Evolutionary conservation across 2,329 filamentous ascomycete genomes (phyloP).

Genomic region (Bipolaris zeicola): DNA sequence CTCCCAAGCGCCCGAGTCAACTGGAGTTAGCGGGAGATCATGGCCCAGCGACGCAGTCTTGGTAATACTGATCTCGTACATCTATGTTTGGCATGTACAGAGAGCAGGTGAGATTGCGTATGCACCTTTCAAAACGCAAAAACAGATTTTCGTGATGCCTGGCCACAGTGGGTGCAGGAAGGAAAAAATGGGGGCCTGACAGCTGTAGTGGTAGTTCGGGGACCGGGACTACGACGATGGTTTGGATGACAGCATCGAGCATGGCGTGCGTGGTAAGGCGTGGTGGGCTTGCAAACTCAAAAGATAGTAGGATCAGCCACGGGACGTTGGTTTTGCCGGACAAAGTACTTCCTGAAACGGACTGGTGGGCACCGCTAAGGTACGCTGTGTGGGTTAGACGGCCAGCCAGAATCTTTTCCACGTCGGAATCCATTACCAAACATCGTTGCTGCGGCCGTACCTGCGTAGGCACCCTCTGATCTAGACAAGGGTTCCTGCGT

Average conservation of each 20-base stretch:
- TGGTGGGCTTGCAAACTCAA: background rate
- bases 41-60: conserved; percentile 7
- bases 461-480: conserved; percentile 15
- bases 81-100: too few species aligned
- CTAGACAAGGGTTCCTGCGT: conserved; percentile 18
- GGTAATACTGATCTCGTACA: conserved; percentile 6
- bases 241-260: conserved; percentile 7
- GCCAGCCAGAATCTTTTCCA: conserved; percentile 9
- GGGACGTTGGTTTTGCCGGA: conserved; percentile 17
- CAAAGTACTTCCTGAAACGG: conserved; percentile 10
- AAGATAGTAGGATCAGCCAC: conserved; percentile 12
- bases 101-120: too few species aligned
- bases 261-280: conserved; percentile 8
- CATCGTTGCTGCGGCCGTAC: conserved; percentile 24
- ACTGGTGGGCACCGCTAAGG: conserved; percentile 8
- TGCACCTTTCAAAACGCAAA: background rate
- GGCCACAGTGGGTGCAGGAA: background rate
- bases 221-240: background rate
- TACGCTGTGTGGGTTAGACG: conserved; percentile 16
- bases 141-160: background rate
- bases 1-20: conserved; percentile 5
- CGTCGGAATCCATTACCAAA: conserved; percentile 4
- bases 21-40: conserved; percentile 6
- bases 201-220: background rate
- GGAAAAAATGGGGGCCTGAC: background rate